These are phyloP conservation scores for Amyloporia xantha DNA, from an alignment of 768 basidiomycete species.

Conservation along the genomic window DNA sequence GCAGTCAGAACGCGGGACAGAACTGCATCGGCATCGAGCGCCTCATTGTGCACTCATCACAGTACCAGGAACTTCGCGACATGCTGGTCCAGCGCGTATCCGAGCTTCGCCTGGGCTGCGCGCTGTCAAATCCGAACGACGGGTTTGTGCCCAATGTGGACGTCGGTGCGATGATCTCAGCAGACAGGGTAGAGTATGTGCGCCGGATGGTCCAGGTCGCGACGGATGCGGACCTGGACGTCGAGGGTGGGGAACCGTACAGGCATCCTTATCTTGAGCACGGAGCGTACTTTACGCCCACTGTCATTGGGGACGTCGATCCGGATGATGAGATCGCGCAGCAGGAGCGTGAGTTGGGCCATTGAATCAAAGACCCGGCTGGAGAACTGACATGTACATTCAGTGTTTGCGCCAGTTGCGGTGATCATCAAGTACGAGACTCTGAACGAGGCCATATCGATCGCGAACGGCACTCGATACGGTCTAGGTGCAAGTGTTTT, in stretches of 20 bases:
- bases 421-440: conserved; percentile 79
- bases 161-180: conserved; percentile 81
- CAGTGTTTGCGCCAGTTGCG: conserved; percentile 93
- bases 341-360: conserved; percentile 58
- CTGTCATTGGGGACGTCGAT: conserved; percentile 76
- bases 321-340: conserved; percentile 70
- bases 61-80: conserved; percentile 70
- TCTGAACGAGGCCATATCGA: conserved; percentile 77
- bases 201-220: conserved; percentile 64
- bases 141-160: conserved; percentile 73
- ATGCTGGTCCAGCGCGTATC: conserved; percentile 57
- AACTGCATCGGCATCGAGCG: conserved; percentile 98
- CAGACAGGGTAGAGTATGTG: conserved; percentile 62
- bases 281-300: conserved; percentile 82
- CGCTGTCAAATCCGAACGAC: conserved; percentile 58
- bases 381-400: conserved; percentile 1
- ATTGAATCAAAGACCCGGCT: not conserved
- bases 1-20: conserved; percentile 87
- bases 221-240: conserved; percentile 63
- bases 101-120: conserved; percentile 73
- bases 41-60: conserved; percentile 73
- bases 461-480: conserved; percentile 84
- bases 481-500: conserved; percentile 94
- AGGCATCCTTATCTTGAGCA: conserved; percentile 60
- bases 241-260: conserved; percentile 53